Conservation (phyloP, 352 stramenopile genomes). For the Phytopythium helicoides region DNA sequence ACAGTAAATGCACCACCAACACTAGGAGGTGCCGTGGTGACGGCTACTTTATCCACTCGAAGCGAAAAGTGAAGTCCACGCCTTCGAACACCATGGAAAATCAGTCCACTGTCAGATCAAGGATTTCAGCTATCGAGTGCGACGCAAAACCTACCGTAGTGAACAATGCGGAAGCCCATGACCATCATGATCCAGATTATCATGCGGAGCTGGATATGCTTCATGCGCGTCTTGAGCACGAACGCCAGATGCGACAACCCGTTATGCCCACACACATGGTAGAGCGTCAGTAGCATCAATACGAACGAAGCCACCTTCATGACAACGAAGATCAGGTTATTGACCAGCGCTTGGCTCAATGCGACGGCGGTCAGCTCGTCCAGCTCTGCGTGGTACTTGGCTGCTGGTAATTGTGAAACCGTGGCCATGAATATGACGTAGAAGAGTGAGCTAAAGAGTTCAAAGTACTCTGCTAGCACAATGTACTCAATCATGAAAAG, state of each 20-base stretch:
- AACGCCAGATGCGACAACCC: slow-evolving; percentile 17
- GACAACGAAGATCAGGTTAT: slow-evolving; percentile 10
- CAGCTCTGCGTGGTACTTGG: slow-evolving; percentile 23
- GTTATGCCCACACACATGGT: neutral
- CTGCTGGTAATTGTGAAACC: slow-evolving; percentile 13
- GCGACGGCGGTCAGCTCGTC: slow-evolving; percentile 1
- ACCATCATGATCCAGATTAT: slow-evolving; percentile 24
- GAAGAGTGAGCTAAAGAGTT: slow-evolving; percentile 23
- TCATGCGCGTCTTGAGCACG: slow-evolving; percentile 15
- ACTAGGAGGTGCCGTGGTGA: neutral
- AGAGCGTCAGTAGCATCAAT: slow-evolving; percentile 2
- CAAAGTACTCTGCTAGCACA: slow-evolving; percentile 30
- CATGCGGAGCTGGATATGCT: slow-evolving; percentile 18
- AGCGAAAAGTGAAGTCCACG: slow-evolving; percentile 21
- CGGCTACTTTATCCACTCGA: slow-evolving; percentile 13
- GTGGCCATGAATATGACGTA: slow-evolving; percentile 13
- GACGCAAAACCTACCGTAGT: slow-evolving; percentile 21
- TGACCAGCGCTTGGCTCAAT: slow-evolving; percentile 1
- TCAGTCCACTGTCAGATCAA: too few species aligned
- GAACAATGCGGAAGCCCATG: slow-evolving; percentile 18
- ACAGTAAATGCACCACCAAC: too few species aligned
- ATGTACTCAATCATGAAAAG: slow-evolving; percentile 33
- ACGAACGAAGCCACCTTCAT: slow-evolving; percentile 20
- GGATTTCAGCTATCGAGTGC: too few species aligned
- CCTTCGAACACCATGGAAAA: slow-evolving; percentile 8